Conservation (phyloP, 441 rosid genomes). For the Rhodomyrtus psidioides region DNA sequence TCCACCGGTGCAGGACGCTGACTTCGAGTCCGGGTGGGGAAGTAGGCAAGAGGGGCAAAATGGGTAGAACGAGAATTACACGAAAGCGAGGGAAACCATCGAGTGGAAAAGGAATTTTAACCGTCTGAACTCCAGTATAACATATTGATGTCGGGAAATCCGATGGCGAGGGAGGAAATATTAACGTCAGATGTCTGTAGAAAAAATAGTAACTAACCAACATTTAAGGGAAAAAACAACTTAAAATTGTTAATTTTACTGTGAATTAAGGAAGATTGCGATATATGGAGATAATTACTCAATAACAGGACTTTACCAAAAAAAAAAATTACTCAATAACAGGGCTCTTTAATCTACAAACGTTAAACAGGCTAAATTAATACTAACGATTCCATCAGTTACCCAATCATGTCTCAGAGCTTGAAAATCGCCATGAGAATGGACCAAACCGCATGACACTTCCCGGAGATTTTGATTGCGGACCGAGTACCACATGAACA, state of each 20-base stretch:
- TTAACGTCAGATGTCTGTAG: neutral
- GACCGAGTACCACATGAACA: neutral
- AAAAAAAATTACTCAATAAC: no score
- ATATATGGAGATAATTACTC: no score
- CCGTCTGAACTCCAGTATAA: neutral
- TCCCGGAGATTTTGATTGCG: neutral
- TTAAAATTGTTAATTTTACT: neutral
- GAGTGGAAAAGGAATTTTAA: neutral
- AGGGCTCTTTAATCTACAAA: no score
- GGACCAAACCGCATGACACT: neutral
- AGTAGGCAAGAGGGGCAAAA: neutral
- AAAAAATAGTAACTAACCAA: neutral
- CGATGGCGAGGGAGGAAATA: neutral
- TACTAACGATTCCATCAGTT: fast-evolving
- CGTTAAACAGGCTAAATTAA: no score
- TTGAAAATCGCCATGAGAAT: neutral
- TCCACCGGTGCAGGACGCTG: neutral
- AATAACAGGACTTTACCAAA: no score
- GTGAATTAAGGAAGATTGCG: neutral
- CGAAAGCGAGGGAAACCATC: neutral
- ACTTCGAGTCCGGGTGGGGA: neutral
- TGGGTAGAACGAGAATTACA: no score
- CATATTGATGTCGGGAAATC: no score
- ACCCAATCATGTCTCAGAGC: neutral
- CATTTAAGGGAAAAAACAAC: neutral